These are phyloP conservation scores for Fusarium udum DNA, from an alignment of 2,329 filamentous ascomycete species.

Conservation along the genomic window DNA sequence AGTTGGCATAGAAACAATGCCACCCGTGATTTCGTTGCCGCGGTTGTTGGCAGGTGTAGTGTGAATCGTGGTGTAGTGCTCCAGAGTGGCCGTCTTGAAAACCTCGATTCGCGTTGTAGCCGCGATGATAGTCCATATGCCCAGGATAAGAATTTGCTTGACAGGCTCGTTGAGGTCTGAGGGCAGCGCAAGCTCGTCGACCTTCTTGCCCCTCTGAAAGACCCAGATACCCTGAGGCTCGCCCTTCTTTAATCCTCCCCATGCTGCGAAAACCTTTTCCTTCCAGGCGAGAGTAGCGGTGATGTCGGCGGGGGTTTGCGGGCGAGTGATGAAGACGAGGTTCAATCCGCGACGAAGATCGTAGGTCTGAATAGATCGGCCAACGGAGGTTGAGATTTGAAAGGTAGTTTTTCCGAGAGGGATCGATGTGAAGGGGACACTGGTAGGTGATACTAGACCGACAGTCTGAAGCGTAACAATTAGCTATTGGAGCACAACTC, in stretches of 20 bases:
- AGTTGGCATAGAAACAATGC: slow-evolving; percentile 88
- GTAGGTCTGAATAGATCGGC: slow-evolving; percentile 91
- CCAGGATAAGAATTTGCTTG: slow-evolving; percentile 81
- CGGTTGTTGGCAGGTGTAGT: slow-evolving; percentile 65
- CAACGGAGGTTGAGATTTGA: slow-evolving; percentile 95
- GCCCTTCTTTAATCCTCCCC: slow-evolving; percentile 70
- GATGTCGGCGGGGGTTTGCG: slow-evolving; percentile 85
- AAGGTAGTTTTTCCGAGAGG: slow-evolving; percentile 94
- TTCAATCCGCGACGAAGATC: slow-evolving; percentile 90
- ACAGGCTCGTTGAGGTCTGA: slow-evolving; percentile 74
- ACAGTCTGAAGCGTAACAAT: slow-evolving; percentile 71
- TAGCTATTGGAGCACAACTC: not conserved
- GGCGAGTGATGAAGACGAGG: slow-evolving; percentile 90
- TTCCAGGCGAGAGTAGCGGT: slow-evolving; percentile 91
- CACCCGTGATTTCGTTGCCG: slow-evolving; percentile 77
- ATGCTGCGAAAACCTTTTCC: slow-evolving; percentile 87
- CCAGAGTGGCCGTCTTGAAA: slow-evolving; percentile 84
- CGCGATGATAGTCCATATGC: slow-evolving; percentile 89
- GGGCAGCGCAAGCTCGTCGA: slow-evolving; percentile 77
- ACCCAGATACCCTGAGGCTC: slow-evolving; percentile 81
- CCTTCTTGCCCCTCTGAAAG: slow-evolving; percentile 89
- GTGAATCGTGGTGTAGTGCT: slow-evolving; percentile 89
- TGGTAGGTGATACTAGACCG: slow-evolving; percentile 89
- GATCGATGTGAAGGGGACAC: slow-evolving; percentile 88
- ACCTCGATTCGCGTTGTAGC: slow-evolving; percentile 81